Evolutionary conservation across 805 yeast genomes (phyloP).

Genomic region (Candida sonorensis): DNA sequence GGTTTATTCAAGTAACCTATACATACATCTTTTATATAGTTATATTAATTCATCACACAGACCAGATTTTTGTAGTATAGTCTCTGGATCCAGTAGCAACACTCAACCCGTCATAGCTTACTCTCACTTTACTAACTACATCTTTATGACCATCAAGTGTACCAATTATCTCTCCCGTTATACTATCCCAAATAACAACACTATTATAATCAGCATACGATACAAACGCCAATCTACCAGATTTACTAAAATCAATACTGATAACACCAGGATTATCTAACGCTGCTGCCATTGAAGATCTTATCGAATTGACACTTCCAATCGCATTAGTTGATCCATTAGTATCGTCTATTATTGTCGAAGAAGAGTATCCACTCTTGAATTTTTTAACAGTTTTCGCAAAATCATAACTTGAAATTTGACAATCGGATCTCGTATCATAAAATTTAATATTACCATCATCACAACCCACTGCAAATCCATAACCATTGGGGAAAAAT

Average conservation of each 20-base stretch:
- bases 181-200: slow-evolving; percentile 70
- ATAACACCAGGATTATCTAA: slow-evolving; percentile 63
- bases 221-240: slow-evolving; percentile 69
- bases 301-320: slow-evolving; percentile 7
- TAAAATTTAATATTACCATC: slow-evolving; percentile 65
- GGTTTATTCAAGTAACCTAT: too few relatives aligned
- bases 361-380: too few relatives aligned
- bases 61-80: slow-evolving; percentile 62
- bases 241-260: slow-evolving; percentile 63
- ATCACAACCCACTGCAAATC: slow-evolving; percentile 72
- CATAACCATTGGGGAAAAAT: slow-evolving; percentile 63
- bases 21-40: too few relatives aligned
- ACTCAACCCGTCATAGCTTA: slow-evolving; percentile 70
- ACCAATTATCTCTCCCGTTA: slow-evolving; percentile 60
- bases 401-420: slow-evolving; percentile 42
- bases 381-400: slow-evolving; percentile 8
- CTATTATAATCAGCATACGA: slow-evolving; percentile 67
- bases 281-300: slow-evolving; percentile 25
- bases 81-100: slow-evolving; percentile 82
- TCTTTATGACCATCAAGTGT: slow-evolving; percentile 58
- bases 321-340: background rate
- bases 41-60: too few relatives aligned
- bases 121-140: slow-evolving; percentile 53
- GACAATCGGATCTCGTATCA: slow-evolving; percentile 75
- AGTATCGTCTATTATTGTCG: too few relatives aligned